Evolutionary conservation across 768 basidiomycete genomes (phyloP).

Genomic region (Cystofilobasidium ferigula): DNA sequence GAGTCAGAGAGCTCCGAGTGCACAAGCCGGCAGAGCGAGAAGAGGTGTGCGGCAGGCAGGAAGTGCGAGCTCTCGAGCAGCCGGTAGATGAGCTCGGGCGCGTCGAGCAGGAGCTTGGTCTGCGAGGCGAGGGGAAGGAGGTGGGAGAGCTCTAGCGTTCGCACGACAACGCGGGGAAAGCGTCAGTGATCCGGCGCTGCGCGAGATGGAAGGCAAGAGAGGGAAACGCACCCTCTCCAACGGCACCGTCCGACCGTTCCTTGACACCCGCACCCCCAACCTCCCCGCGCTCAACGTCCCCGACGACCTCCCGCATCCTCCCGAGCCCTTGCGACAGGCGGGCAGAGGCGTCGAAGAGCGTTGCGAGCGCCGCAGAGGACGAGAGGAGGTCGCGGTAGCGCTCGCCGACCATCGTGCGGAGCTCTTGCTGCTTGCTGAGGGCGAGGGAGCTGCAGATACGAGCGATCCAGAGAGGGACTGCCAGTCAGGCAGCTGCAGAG

Average conservation of each 20-base stretch:
- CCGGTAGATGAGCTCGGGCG: slow-evolving; percentile 25
- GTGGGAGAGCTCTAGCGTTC: slow-evolving; percentile 18
- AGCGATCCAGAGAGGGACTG: not conserved
- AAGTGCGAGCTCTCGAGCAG: slow-evolving; percentile 21
- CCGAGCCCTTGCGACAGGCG: slow-evolving; percentile 19
- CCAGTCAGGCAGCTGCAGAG: not conserved
- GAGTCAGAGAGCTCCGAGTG: slow-evolving; percentile 13
- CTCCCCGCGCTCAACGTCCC: slow-evolving; percentile 3
- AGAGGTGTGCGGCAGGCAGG: slow-evolving; percentile 22
- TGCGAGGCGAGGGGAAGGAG: slow-evolving; percentile 19
- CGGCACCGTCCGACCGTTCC: slow-evolving; percentile 11
- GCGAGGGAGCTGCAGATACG: slow-evolving; percentile 9
- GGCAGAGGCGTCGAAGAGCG: slow-evolving; percentile 20
- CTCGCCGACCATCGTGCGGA: slow-evolving; percentile 24
- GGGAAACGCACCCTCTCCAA: slow-evolving; percentile 16
- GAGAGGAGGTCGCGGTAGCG: slow-evolving; percentile 26
- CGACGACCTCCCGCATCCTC: slow-evolving; percentile 18
- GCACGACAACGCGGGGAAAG: not conserved
- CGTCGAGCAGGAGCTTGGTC: slow-evolving; percentile 24
- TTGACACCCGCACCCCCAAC: slow-evolving; percentile 4
- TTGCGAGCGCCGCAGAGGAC: slow-evolving; percentile 22
- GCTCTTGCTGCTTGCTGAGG: slow-evolving; percentile 20
- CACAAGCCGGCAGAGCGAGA: slow-evolving; percentile 19
- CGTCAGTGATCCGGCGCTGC: not conserved
- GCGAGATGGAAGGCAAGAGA: not conserved